Evolutionary conservation across 805 yeast genomes (phyloP), one percentile per base, ranked within the genome.

Genomic region (Trichomonascus vanleenenianus): DNA sequence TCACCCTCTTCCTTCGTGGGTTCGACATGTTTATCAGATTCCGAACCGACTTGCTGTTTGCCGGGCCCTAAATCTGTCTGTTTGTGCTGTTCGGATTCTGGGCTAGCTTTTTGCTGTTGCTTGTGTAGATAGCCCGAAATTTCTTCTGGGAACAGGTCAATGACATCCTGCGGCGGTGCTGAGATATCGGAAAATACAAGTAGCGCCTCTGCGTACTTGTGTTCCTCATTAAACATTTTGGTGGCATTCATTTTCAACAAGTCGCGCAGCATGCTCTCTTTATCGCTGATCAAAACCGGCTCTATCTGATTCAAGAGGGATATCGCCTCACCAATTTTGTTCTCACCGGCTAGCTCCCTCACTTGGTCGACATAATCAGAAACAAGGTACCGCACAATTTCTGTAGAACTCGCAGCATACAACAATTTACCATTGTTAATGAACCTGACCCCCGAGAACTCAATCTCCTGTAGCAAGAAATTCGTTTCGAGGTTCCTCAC

Each of bases 111-210:
- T n/a, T n/a, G n/a, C n/a, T 22, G 27, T 22, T 22, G 27, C 8
- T 22, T 22, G 27, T 22, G 27, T 12, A 15, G 44, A 3, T n/a
- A 27, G 2, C 39, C 44, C 3, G 41, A 36, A 3, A 50, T 22
- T 9, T 30, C 30, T 12, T 38, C 41, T 0, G 85, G 83, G 43
- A 73, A 70, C 22, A 75, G 59, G 2, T 59, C 50, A 1, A 81
- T 63, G 0, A 81, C 75, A 3, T 64, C 56, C 32, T 73, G 68
- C 0, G 87, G 87, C 1, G 82, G 74, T 0, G 86, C 84, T 56
- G 79, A 63, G 44, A 68, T 78, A 20, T 73, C 73, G 3, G 71
- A 71, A 44, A 81, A 79, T 14, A 71, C 32, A 43, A 59, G 53
- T 60, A 76, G 62, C 1, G 81, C 70, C 8, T 59, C 48, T 3